These are phyloP conservation scores for Hyaloscypha hepaticicola DNA, from an alignment of 495 filamentous ascomycete genomes.

Conservation along the genomic window DNA sequence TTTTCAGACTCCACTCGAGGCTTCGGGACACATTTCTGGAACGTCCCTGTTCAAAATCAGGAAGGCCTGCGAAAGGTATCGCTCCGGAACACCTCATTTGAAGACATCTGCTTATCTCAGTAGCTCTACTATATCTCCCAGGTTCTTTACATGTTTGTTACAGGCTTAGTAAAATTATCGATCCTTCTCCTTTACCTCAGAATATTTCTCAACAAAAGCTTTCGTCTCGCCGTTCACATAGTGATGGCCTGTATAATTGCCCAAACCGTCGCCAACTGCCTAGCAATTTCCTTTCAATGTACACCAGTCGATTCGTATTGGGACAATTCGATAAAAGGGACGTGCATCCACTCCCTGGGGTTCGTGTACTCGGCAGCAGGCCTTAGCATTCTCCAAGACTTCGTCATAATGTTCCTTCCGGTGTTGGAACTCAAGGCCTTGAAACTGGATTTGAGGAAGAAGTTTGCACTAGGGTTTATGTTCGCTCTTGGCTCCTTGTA, in stretches of 20 bases:
- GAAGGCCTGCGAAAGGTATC: conserved; percentile 5
- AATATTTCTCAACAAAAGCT: conserved; percentile 44
- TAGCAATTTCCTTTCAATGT: conserved; percentile 45
- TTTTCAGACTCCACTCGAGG: conserved; percentile 13
- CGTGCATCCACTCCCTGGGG: conserved; percentile 39
- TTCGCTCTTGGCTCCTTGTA: conserved; percentile 46
- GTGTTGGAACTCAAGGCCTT: conserved; percentile 38
- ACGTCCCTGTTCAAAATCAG: conserved; percentile 7
- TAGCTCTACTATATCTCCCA: conserved; percentile 42
- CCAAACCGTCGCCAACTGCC: conserved; percentile 29
- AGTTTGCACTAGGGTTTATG: conserved; percentile 42
- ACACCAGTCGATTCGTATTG: conserved; percentile 40
- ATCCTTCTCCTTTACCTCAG: conserved; percentile 54
- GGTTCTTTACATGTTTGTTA: conserved; percentile 38
- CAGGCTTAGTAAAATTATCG: conserved; percentile 47
- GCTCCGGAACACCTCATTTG: neutral
- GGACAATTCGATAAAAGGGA: conserved; percentile 37
- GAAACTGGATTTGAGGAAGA: conserved; percentile 36
- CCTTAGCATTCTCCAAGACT: conserved; percentile 40
- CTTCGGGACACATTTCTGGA: conserved; percentile 21
- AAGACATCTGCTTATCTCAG: conserved; percentile 7
- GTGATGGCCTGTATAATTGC: conserved; percentile 38
- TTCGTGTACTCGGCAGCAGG: conserved; percentile 37
- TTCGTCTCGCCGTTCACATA: conserved; percentile 36
- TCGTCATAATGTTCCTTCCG: conserved; percentile 43